Base-by-base conservation (phyloP, 2,329 filamentous ascomycete species). In the Diaporthe aspalathi region DNA sequence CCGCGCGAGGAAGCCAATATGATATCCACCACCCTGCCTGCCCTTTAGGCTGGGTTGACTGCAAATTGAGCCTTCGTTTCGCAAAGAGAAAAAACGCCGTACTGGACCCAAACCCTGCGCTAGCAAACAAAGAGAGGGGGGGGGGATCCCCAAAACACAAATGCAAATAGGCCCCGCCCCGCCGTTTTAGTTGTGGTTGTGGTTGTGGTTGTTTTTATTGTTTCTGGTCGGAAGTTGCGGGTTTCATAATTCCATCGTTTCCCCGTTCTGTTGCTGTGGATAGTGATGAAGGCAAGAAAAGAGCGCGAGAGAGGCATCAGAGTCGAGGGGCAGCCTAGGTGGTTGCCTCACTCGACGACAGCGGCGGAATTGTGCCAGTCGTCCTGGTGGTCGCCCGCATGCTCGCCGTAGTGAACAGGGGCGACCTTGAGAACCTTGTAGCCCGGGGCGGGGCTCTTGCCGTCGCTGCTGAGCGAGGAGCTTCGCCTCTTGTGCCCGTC, bases 351-450 rank as follows among this genome's bases (percentile, higher is more conserved):
- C 78, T 83, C 80, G 73, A 84, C 60, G n/a, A 65, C 43, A 16
- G 53, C 78, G 40, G 81, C 81, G 50, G 85, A 80, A 76, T 87
- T 84, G 80, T 86, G 80, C 79, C 83, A 90, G 83, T 91, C 89
- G 56, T 82, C 84, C 82, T 88, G 85, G 82, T 88, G 83, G 69
- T 86, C 87, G 73, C 84, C 88, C 27, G 82, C 81, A 80, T 89
- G 87, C 83, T 88, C 88, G 74, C 89, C 89, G 80, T 84, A 90
- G 85, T 91, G 88, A 72, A 91, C 89, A 43, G 89, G 89, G 29
- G 88, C 87, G 71, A 92, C 87, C 84, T 90, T 91, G 75, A 92
- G 85, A 79, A 91, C 87, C 71, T 85, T 84, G 75, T 83, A 81
- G 77, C 73, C 83, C 79, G 70, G 76, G 76, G 47, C 75, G 74